Evolutionary conservation across 2,329 filamentous ascomycete genomes (phyloP), one percentile per base, ranked within the genome.

Genomic region (Fusarium heterosporum): DNA sequence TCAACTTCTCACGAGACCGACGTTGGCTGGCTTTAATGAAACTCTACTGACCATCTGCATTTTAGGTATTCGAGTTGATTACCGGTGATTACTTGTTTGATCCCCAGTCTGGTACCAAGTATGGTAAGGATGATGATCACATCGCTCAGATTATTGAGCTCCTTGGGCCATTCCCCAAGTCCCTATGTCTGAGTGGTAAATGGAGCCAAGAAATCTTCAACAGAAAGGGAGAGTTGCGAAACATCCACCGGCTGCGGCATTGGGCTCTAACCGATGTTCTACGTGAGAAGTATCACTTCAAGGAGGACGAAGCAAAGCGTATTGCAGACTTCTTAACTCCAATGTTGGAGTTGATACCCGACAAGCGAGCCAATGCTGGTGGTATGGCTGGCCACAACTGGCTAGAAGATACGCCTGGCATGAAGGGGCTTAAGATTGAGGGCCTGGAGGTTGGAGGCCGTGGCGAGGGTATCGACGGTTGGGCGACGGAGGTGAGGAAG

Each of bases 201-300:
- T 98, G 96, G 96, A 94, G 91, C 14, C 95, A 97, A 78, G 96
- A 98, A 78, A 99, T 99, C 66, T 99, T 99, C 84, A 98, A 97
- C 78, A 89, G 96, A 70, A 97, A 97, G 79, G 96, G 96, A 72
- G 96, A 99, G 78, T 87, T 99, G 36, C 92, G 96, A 59, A 98
- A 99, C 81, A 99, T 99, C 73, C 96, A 98, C 79, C 89, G 96
- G 42, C 86, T 99, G 66, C 91, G 96, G 51, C 95, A 98, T 80
- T 99, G 96, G 96, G 93, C 94, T 0, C 83, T 99, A 8, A 89
- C 94, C 0, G 95, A 98, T 73, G 96, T 99, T 2, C 84, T 99
- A 30, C 88, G 91, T 62, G 96, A 99, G 79, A 99, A 99, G 77
- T 99, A 99, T 75, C 96, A 98, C 78, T 98, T 97, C 79, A 89